These are phyloP conservation scores for Prunus campanulata DNA, from an alignment of 306 rosid genomes.

Conservation along the genomic window DNA sequence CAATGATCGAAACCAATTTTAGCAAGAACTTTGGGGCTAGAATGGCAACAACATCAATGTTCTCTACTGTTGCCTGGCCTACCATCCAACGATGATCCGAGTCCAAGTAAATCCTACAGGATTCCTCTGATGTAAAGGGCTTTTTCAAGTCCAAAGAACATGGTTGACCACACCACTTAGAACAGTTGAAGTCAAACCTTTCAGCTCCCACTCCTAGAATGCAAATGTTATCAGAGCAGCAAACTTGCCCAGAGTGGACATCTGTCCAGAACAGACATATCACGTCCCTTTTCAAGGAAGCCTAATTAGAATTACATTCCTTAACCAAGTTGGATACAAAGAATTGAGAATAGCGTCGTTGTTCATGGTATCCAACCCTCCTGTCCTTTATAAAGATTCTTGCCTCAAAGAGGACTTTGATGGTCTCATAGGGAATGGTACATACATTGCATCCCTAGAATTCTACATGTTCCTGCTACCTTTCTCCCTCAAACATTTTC, in stretches of 20 bases:
- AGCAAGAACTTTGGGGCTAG: neutral
- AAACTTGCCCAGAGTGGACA: neutral
- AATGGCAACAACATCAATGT: neutral
- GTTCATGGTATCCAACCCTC: neutral
- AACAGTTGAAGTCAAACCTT: neutral
- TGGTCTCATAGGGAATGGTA: neutral
- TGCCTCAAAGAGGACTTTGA: neutral
- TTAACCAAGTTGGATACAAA: neutral
- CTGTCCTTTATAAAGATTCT: neutral
- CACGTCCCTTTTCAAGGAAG: neutral
- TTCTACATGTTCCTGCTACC: neutral
- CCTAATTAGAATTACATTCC: neutral
- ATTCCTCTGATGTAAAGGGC: neutral
- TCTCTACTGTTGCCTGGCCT: neutral
- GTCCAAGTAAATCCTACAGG: neutral
- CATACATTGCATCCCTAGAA: neutral
- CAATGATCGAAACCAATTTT: neutral
- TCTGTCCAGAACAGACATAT: neutral
- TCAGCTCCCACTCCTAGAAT: neutral
- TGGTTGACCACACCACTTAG: constrained; percentile 1
- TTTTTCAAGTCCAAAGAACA: neutral
- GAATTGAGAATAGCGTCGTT: neutral
- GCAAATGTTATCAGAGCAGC: neutral
- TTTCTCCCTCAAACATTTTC: neutral
- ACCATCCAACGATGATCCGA: neutral